phyloP scores from a whole-genome alignment of 805 yeast genomes.

The Saturnispora quitensis region DNA sequence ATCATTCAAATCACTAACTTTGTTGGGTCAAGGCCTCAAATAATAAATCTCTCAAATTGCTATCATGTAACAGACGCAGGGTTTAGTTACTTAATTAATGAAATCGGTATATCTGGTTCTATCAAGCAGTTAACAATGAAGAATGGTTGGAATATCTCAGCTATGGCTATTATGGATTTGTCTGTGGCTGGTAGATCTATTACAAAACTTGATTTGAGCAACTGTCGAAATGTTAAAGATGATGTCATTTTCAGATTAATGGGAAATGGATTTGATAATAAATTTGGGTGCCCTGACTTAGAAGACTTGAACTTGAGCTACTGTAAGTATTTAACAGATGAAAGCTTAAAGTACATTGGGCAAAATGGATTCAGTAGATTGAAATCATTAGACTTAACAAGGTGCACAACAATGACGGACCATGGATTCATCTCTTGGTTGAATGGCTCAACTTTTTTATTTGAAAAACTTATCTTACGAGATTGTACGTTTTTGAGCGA shows the following conservation, averaged over 20 bases:
- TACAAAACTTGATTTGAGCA: constrained; percentile 55
- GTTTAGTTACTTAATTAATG: constrained; percentile 60
- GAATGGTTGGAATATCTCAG: constrained; percentile 69
- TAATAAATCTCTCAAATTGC: constrained; percentile 60
- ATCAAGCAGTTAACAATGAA: constrained; percentile 49
- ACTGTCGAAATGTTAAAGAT: constrained; percentile 67
- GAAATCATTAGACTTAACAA: constrained; percentile 50
- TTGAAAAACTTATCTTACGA: constrained; percentile 45
- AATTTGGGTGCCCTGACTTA: constrained; percentile 50
- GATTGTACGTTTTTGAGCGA: constrained; percentile 73
- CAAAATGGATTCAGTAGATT: constrained; percentile 41
- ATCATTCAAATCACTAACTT: constrained; percentile 54
- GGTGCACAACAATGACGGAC: constrained; percentile 75
- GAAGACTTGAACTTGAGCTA: constrained; percentile 52
- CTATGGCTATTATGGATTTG: constrained; percentile 75
- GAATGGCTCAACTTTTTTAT: constrained; percentile 42
- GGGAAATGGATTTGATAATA: constrained; percentile 35
- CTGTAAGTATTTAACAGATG: constrained; percentile 68
- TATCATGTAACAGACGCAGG: constrained; percentile 73
- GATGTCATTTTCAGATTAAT: constrained; percentile 61
- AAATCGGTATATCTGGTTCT: constrained; percentile 57
- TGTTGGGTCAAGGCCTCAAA: constrained; percentile 58
- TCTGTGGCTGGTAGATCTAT: constrained; percentile 54
- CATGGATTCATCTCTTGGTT: constrained; percentile 64
- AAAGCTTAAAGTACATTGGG: constrained; percentile 54